A percentile compares a stretch with the other conserved stretches of the same genome.
Conservation (phyloP, 164 flowering plant genomes). For the Macadamia tetraphylla region DNA sequence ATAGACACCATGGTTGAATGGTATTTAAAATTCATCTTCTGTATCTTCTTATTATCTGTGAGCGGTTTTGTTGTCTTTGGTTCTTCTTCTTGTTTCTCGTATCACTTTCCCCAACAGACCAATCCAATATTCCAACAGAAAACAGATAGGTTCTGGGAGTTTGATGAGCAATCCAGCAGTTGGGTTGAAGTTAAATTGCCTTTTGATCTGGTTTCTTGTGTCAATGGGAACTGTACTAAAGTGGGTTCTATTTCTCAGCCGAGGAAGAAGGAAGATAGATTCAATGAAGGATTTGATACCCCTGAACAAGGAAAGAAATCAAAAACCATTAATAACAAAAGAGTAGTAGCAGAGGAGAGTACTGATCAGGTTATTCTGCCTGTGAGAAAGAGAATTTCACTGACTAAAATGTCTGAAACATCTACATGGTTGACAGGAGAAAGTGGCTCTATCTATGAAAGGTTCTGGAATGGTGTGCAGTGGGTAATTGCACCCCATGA, state of each 20-base stretch:
- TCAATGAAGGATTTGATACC: slow-evolving; percentile 2
- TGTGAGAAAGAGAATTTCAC: slow-evolving; percentile 54
- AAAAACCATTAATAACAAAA: slow-evolving; percentile 13
- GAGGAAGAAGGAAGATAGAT: slow-evolving; percentile 8
- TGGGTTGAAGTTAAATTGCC: slow-evolving; percentile 76
- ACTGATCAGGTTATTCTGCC: slow-evolving; percentile 26
- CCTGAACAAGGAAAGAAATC: slow-evolving; percentile 10
- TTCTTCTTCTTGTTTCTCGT: slow-evolving; percentile 37
- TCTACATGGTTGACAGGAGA: slow-evolving; percentile 79
- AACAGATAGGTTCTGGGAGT: slow-evolving; percentile 63
- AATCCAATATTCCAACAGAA: slow-evolving; percentile 46
- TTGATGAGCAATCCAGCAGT: slow-evolving; percentile 48
- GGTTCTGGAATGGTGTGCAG: slow-evolving; percentile 90
- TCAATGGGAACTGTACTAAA: slow-evolving; percentile 49
- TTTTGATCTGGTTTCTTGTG: slow-evolving; percentile 63
- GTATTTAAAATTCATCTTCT: slow-evolving; percentile 22
- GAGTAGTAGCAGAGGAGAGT: slow-evolving; percentile 15
- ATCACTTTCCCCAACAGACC: slow-evolving; percentile 20
- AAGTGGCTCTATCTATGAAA: slow-evolving; percentile 83
- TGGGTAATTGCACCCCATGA: slow-evolving; percentile 92
- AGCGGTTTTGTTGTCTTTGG: slow-evolving; percentile 14
- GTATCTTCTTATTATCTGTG: slow-evolving; percentile 18
- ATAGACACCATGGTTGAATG: slow-evolving; percentile 24
- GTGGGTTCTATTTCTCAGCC: slow-evolving; percentile 42
- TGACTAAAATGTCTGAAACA: slow-evolving; percentile 60